These are phyloP conservation scores for Polychytrium aggregatum DNA, from an alignment of 192 early-diverging fungal species.

Conservation along the genomic window DNA sequence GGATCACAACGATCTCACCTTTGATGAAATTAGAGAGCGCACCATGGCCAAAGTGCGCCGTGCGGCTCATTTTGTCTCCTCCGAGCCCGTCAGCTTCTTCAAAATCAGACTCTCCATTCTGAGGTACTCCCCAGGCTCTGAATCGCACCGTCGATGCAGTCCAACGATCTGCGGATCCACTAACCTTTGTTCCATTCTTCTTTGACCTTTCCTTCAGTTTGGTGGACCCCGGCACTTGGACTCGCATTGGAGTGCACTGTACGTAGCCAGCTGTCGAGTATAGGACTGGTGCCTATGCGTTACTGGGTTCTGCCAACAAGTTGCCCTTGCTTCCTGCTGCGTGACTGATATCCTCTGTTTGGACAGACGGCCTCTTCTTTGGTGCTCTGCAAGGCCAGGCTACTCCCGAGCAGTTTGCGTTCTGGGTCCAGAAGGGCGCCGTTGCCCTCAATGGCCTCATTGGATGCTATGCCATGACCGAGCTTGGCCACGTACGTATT, in stretches of 20 bases:
- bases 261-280: conserved; percentile 7
- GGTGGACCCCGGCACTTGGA: conserved; percentile 83
- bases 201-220: too few relatives aligned
- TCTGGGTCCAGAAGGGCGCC: conserved; percentile 79
- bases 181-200: too few relatives aligned
- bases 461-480: conserved; percentile 92
- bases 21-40: conserved; percentile 66
- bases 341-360: conserved; percentile 1
- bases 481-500: conserved; percentile 49
- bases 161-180: too few relatives aligned
- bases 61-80: conserved; percentile 57
- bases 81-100: conserved; percentile 58
- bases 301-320: too few relatives aligned
- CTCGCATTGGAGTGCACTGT: conserved; percentile 78
- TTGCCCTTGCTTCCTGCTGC: too few relatives aligned
- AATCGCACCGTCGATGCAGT: too few relatives aligned
- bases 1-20: conserved; percentile 66
- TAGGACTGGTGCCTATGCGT: too few relatives aligned
- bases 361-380: conserved; percentile 80
- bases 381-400: conserved; percentile 75
- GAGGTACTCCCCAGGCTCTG: too few relatives aligned
- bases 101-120: conserved; percentile 64
- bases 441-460: conserved; percentile 68
- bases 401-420: conserved; percentile 68
- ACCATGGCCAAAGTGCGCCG: conserved; percentile 76